A percentile compares a stretch with the other conserved stretches of the same genome.
phyloP scores from a whole-genome alignment of 441 rosid genomes.

The Pelargonium citronellum region DNA sequence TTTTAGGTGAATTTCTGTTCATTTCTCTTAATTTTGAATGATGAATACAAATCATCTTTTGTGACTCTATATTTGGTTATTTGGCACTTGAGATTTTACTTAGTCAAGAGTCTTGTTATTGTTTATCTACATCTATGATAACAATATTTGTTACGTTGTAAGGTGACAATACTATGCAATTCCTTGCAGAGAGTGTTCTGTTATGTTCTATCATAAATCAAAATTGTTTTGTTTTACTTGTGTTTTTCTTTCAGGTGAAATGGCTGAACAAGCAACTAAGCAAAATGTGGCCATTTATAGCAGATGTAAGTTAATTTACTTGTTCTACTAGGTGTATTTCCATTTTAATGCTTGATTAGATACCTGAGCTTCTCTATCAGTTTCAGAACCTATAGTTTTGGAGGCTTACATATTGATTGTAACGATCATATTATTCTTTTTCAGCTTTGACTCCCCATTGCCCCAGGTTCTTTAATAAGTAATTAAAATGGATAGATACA shows the following conservation, averaged over 20 bases:
- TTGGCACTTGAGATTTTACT: too few species aligned
- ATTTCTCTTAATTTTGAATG: too few species aligned
- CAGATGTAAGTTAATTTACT: conserved; percentile 57
- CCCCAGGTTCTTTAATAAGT: not conserved
- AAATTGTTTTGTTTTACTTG: not conserved
- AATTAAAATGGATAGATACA: not conserved
- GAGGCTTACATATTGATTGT: not conserved
- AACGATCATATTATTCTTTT: not conserved
- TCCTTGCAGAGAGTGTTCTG: not conserved
- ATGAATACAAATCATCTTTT: too few species aligned
- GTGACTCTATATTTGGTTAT: too few species aligned
- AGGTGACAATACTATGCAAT: not conserved
- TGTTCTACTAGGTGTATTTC: conserved; percentile 3
- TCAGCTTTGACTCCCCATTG: not conserved
- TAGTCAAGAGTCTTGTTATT: too few species aligned
- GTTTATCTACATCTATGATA: not conserved
- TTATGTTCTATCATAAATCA: not conserved
- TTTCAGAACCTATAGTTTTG: not conserved
- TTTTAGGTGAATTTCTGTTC: too few species aligned
- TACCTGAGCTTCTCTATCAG: too few species aligned
- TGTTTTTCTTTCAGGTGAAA: conserved; percentile 54
- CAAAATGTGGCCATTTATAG: conserved; percentile 92
- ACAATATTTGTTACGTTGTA: not conserved
- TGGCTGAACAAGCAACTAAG: conserved; percentile 89
- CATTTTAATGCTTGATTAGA: not conserved